Evolutionary conservation across 106 monocot species (phyloP), one percentile per base, ranked within the genome.

Genomic region (Hemerocallis citrina): DNA sequence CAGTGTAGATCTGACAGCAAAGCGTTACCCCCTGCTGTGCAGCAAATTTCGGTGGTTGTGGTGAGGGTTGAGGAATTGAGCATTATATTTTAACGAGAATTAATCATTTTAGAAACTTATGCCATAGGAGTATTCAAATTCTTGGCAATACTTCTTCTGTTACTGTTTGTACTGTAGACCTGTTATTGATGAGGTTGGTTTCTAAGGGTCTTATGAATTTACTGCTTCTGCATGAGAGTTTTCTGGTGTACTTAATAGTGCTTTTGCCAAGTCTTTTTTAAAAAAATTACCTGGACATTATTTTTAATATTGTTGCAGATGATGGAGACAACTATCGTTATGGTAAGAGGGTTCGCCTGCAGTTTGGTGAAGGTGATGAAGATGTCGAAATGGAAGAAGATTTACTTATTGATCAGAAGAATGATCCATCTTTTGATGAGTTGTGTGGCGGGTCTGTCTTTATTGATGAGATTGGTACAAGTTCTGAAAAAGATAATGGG

Each of bases 391-490:
- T 66, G 48, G 81, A 72, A 34, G 79, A 76, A 14, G 78, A 85
- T 75, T 33, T 68, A 21, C 30, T 68, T 36, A n/a, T 44, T 61
- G 65, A 34, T 73, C 67, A 68, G 35, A 74, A 66, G 65, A 62
- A 73, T 70, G 73, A 77, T 25, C 63, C 38, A 40, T 79, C 79
- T 20, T 99, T 99, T 76, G 98, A 99, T 49, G 88, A 92, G 17
- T 60, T 99, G 36, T 77, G 68, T 63, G 65, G 59, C 68, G 85
- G 69, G 32, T 47, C 33, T 73, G 25, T 38, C 45, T 68, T 59
- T 31, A 12, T 67, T 65, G 74, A 80, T 62, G 70, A 63, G 9
- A 48, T 51, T 67, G 15, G 23, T 54, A 12, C 59, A 52, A 66
- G 23, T 52, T 30, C 25, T 16, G 33, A 46, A 20, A 20, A 21